Base-by-base conservation (phyloP, 139 green algal species). In the Chlorella sorokiniana region DNA sequence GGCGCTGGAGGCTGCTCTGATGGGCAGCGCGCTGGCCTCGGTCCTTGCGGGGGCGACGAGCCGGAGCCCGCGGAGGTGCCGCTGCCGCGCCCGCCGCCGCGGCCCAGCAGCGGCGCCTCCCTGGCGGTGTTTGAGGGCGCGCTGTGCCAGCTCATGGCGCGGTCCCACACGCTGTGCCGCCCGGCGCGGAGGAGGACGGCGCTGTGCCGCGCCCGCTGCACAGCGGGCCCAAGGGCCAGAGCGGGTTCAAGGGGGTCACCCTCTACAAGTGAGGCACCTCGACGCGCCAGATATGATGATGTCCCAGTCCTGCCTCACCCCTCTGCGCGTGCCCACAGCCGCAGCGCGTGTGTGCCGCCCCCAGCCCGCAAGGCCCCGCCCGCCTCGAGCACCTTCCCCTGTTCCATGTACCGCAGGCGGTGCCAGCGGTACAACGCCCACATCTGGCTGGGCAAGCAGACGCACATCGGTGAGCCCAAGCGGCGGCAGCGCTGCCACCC, bases 361-460 rank as follows among this genome's bases (percentile, higher is more conserved):
- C 9, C 27, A 23, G 5, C 27, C 52, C 6, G 54, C 20, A 16
- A 16, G 27, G 54, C 14, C 54, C 54, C n/a, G 54, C 54, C 54
- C n/a, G n/a, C n/a, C n/a, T n/a, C n/a, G n/a, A n/a, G 16, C 56
- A 29, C 56, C 16, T n/a, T 9, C 9, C 22, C 4, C 35, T n/a
- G 4, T 42, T 16, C 29, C 5, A 38, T 33, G 22, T 52, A 4
- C 40, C 52, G 52, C 73, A 79, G 73, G 73, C 51, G 73, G n/a
- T 79, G 73, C 73, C 73, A 79, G 73, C 73, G 73, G 23, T 79
- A 79, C 54, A 79, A 79, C 54, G 73, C 73, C 38, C 73, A 79
- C 73, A 79, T 79, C 54, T 79, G 73, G 73, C 73, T 79, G 54
- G 73, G 73, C 54, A 79, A 79, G 54, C 73, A 79, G 54, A 79